A percentile compares a stretch with the other conserved stretches of the same genome.
These are phyloP conservation scores for Ligustrum vulgare DNA, from an alignment of 257 asterid species.

Conservation along the genomic window DNA sequence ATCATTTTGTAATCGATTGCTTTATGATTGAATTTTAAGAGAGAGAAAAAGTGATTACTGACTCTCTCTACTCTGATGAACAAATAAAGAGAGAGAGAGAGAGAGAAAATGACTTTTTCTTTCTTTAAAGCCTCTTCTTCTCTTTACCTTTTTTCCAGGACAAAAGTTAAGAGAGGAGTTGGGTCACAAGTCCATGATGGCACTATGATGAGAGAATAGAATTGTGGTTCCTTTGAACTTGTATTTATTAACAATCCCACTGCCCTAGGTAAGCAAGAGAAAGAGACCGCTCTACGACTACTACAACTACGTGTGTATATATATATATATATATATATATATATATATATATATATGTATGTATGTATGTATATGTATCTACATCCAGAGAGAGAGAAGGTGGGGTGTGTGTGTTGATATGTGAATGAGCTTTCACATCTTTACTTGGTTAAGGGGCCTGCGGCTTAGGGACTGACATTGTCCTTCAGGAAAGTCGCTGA, in stretches of 20 bases:
- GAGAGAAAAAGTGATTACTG: slow-evolving; percentile 15
- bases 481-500: slow-evolving; percentile 62
- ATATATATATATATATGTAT: not conserved
- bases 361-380: not conserved
- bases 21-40: slow-evolving; percentile 59
- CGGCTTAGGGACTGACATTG: slow-evolving; percentile 53
- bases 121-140: slow-evolving; percentile 23
- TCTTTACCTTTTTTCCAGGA: slow-evolving; percentile 41
- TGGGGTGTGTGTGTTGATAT: not conserved
- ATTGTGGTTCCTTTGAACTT: slow-evolving; percentile 86
- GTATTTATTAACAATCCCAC: slow-evolving; percentile 61
- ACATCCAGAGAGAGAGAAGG: not conserved
- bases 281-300: not conserved
- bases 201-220: slow-evolving; percentile 89
- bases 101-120: slow-evolving; percentile 35
- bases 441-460: slow-evolving; percentile 46
- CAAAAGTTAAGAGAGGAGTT: slow-evolving; percentile 43
- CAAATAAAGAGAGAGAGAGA: slow-evolving; percentile 13
- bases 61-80: not conserved
- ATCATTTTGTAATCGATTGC: slow-evolving; percentile 97
- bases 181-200: slow-evolving; percentile 64
- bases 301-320: not conserved
- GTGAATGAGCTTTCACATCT: slow-evolving; percentile 58
- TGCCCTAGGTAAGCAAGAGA: slow-evolving; percentile 46
- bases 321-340: too few species aligned